Base-by-base conservation (phyloP, 352 stramenopile species). In the Globisporangium canariense region DNA sequence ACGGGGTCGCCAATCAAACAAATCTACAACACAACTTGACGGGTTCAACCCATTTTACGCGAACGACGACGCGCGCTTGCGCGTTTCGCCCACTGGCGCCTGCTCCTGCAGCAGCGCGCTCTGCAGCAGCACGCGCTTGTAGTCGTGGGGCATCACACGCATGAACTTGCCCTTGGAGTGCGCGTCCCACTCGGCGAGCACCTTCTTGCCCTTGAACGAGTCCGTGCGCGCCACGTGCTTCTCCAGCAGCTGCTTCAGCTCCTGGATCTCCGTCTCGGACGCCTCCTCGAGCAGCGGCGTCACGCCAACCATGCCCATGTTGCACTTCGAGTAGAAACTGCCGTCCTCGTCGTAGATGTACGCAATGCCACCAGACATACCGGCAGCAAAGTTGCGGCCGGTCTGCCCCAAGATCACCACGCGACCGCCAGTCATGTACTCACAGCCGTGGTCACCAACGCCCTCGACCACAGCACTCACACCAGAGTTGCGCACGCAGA, bases 361-460 rank as follows among this genome's bases (percentile, higher is more conserved):
- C 13, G 94, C 96, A 64, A 98, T 96, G 51, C 96, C 96, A 47
- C 97, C 96, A 67, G 88, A 98, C 95, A 98, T 99, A 67, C 96
- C 96, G 34, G 96, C 96, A 51, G 91, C 96, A 77, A 98, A 98
- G 83, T 99, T 99, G 66, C 94, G 89, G 38, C 97, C 96, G 40
- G 94, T 98, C 25, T 83, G 73, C 18, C 96, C 96, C 7, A 99
- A 77, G 53, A 97, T 87, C 32, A 98, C 91, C 36, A 98, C 87
- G 56, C 89, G 74, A 64, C 94, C 96, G 64, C 96, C 96, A n/a
- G 97, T 99, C 97, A 99, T 99, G 86, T 99, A 99, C 77, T 99
- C 97, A 61, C 92, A 98, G 34, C 94, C 95, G 74, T 99, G 97
- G 72, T 99, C 96, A 67, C 97, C 97, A 49, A 97, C 88, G 57